Evolutionary conservation across 83 land plant genomes (phyloP).

Genomic region (Picea abies): DNA sequence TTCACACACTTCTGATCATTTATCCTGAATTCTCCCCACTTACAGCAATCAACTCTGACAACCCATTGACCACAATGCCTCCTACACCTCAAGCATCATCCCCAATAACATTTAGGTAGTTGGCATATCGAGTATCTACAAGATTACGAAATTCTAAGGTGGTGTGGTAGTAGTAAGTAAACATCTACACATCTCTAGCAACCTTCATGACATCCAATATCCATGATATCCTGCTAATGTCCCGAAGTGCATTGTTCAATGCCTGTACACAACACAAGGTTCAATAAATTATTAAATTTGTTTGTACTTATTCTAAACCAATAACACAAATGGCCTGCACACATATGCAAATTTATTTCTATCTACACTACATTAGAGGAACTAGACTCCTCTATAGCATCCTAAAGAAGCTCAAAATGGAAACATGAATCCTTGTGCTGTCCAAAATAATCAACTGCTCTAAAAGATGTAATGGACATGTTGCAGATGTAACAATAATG

Average conservation of each 20-base stretch:
- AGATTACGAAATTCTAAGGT: background rate
- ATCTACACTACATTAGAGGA: too few species aligned
- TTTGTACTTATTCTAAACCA: too few species aligned
- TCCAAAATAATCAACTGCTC: background rate
- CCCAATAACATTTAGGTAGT: too few species aligned
- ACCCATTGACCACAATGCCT: background rate
- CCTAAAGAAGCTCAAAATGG: too few species aligned
- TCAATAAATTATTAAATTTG: too few species aligned
- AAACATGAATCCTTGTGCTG: too few species aligned
- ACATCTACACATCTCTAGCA: background rate
- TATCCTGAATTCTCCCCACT: background rate
- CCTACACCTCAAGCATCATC: background rate
- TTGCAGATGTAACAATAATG: too few species aligned
- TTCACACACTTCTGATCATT: background rate
- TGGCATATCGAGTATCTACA: too few species aligned
- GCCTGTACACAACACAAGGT: background rate
- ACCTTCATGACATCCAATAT: background rate
- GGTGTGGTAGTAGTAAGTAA: background rate
- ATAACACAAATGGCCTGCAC: too few species aligned
- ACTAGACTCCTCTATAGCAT: too few species aligned
- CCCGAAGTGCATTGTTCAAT: background rate
- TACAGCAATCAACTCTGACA: background rate
- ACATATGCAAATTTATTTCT: too few species aligned
- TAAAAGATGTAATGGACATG: too few species aligned
- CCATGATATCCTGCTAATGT: background rate